These are phyloP conservation scores for Pyrenula massariospora DNA, from an alignment of 495 filamentous ascomycete genomes.

Conservation along the genomic window DNA sequence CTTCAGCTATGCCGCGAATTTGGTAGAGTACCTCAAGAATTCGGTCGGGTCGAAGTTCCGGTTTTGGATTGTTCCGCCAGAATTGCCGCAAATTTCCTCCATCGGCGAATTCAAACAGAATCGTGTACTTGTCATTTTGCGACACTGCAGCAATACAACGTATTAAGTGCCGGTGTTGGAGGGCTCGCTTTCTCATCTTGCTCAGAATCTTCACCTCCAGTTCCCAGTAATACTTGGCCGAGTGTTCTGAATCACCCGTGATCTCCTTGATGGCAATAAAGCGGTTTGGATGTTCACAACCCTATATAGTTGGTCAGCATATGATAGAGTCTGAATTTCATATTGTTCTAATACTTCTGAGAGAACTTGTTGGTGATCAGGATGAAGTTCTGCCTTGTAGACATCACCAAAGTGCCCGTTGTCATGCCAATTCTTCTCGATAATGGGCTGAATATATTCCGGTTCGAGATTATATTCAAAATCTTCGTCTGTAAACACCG, in stretches of 20 bases:
- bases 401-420: not conserved
- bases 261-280: conserved; percentile 5
- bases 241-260: not conserved
- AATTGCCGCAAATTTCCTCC: conserved; percentile 9
- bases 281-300: not conserved
- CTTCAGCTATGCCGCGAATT: conserved; percentile 7
- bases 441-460: not conserved
- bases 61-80: conserved; percentile 3
- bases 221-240: conserved; percentile 1
- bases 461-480: conserved; percentile 1
- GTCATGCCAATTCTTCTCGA: not conserved
- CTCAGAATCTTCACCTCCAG: conserved; percentile 1
- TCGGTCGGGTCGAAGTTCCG: not conserved
- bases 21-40: conserved; percentile 6
- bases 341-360: not conserved
- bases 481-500: not conserved
- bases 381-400: not conserved
- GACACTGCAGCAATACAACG: conserved; percentile 9
- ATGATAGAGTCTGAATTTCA: not conserved
- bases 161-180: conserved; percentile 5
- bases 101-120: conserved; percentile 11
- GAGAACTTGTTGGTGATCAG: not conserved
- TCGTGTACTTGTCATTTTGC: not conserved
- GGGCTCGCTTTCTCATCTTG: not conserved
- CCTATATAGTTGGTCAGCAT: not conserved